Evolutionary conservation across 208 protist species (phyloP).

Genomic region (Acanthamoeba sp.): DNA sequence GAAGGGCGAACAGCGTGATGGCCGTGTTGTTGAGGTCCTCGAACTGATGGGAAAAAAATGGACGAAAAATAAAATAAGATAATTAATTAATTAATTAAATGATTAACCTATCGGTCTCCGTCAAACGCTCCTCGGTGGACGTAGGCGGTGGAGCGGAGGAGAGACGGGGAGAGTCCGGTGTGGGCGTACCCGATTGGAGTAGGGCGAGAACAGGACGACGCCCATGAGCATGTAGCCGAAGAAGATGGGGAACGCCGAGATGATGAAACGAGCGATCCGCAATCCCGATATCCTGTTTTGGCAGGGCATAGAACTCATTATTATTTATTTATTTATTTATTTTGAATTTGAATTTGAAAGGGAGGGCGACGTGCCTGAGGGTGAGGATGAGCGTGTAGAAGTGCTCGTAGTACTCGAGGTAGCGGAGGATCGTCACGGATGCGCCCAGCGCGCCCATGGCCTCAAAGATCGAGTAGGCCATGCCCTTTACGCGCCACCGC

Average conservation of each 20-base stretch:
- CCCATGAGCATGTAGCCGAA: slow-evolving; percentile 79
- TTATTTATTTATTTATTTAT: no score
- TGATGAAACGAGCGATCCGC: slow-evolving; percentile 58
- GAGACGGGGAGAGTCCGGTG: neutral
- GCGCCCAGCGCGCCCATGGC: slow-evolving; percentile 68
- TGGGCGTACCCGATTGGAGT: slow-evolving; percentile 33
- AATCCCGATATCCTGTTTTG: slow-evolving; percentile 42
- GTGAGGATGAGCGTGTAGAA: slow-evolving; percentile 78
- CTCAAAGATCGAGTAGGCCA: slow-evolving; percentile 62
- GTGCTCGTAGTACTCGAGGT: slow-evolving; percentile 74
- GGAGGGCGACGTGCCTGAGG: neutral
- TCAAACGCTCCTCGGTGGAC: no score
- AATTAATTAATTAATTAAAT: neutral
- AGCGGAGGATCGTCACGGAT: slow-evolving; percentile 68
- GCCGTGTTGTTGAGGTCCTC: slow-evolving; percentile 62
- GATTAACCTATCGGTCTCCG: no score
- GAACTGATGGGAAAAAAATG: slow-evolving; percentile 10
- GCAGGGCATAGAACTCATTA: no score
- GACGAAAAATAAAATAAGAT: neutral
- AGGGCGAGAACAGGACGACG: slow-evolving; percentile 74
- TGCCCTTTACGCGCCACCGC: neutral
- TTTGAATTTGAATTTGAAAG: neutral
- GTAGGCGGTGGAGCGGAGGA: neutral
- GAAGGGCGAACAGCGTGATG: slow-evolving; percentile 76
- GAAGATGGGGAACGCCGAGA: slow-evolving; percentile 72